Conservation (phyloP, 2,329 filamentous ascomycete species). For the Diaporthe longicolla region DNA sequence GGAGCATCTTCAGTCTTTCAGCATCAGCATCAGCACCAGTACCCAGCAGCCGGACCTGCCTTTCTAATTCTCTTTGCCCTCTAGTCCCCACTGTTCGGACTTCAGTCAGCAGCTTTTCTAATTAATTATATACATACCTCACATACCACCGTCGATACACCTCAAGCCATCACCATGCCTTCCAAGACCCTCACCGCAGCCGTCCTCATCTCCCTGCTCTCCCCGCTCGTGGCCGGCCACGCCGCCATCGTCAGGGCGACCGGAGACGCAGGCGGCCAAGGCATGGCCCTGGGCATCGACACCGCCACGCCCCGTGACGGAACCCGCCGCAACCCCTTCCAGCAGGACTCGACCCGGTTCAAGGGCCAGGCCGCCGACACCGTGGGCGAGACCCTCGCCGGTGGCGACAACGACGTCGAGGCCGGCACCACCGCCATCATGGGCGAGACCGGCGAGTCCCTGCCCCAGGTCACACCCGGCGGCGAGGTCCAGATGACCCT, state of each 20-base stretch:
- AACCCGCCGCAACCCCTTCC: conserved; percentile 72
- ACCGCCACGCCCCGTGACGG: conserved; percentile 72
- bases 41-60: conserved; percentile 27
- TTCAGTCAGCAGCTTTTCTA: background rate
- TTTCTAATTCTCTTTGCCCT: background rate
- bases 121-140: background rate
- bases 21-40: conserved; percentile 31
- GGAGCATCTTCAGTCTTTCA: conserved; percentile 30
- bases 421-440: conserved; percentile 70
- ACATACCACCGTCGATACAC: background rate
- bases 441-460: conserved; percentile 66
- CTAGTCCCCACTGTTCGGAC: background rate
- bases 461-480: conserved; percentile 72
- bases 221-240: conserved; percentile 71
- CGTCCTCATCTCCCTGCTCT: conserved; percentile 55
- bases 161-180: background rate
- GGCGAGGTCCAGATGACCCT: conserved; percentile 73
- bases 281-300: conserved; percentile 66
- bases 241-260: conserved; percentile 70
- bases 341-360: conserved; percentile 76
- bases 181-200: conserved; percentile 26
- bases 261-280: conserved; percentile 70
- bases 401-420: conserved; percentile 70
- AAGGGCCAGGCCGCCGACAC: conserved; percentile 51
- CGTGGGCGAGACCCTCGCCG: conserved; percentile 57